Base-by-base conservation (phyloP, 2,329 filamentous ascomycete genomes). In the Lecanicillium sp. region DNA sequence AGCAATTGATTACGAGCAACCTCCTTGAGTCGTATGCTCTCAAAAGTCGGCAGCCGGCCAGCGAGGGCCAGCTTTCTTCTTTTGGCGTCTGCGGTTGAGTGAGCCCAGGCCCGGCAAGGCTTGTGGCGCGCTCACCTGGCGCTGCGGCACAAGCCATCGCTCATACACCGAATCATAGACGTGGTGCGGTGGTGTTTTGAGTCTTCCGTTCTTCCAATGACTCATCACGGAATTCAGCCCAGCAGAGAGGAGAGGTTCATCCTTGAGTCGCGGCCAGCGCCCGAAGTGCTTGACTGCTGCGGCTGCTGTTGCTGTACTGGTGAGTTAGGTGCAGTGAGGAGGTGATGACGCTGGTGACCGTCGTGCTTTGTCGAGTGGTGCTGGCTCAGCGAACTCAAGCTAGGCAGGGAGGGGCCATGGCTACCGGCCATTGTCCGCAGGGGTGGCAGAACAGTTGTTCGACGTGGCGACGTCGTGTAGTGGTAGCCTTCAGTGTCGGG, bases 401-500 rank as follows among this genome's bases (percentile, higher is more conserved):
- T 57, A 5, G 65, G 65, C 5, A 67, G 59, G 29, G 53, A 54
- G n/a, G 11, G 40, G 21, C 27, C 45, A 37, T 21, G 14, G 41
- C 32, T 12, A 39, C 32, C 12, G 15, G 41, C 35, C 55, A 40
- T 43, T 17, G 48, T 21, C 17, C 48, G 58, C 3, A 67, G 58
- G 1, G 62, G 48, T 67, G 59, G 44, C 61, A 42, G 66, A 50
- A 54, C 60, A 68, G 57, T 50, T 30, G 52, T 59, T 59, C 68
- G 58, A 14, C 60, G 14, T n/a, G 80, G 78, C 10, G 82, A 84
- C 24, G 75, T 75, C 4, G 81, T 81, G 60, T 79, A 78, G 48
- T 77, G 73, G 2, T 82, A 84, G 53, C 77, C 76, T 62, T 93
- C 87, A 0, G 86, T 89, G 42, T 73, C 69, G 2, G 84, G 87